These are phyloP conservation scores for Xylariaceae sp. DNA, from an alignment of 2,329 filamentous ascomycete species.

Conservation along the genomic window DNA sequence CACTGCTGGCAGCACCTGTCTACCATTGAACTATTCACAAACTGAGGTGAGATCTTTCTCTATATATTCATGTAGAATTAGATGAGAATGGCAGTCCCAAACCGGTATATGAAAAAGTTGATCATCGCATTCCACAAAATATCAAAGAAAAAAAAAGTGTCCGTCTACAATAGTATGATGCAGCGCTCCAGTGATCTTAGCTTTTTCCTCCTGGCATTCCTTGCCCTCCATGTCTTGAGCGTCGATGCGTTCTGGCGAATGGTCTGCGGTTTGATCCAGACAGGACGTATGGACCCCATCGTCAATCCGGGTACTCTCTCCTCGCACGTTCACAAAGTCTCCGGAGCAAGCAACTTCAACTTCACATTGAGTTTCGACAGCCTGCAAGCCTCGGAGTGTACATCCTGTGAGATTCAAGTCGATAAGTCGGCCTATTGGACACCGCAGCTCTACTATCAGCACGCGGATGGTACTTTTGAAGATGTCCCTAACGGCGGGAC, in stretches of 20 bases:
- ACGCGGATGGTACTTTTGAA: conserved; percentile 48
- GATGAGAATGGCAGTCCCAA: too few species aligned
- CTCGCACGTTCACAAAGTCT: conserved; percentile 51
- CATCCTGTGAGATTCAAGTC: conserved; percentile 52
- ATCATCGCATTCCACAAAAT: too few species aligned
- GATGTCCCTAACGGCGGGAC: conserved; percentile 50
- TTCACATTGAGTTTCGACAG: conserved; percentile 38
- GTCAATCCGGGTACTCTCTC: conserved; percentile 44
- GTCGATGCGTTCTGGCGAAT: conserved; percentile 14
- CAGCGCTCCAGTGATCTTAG: too few species aligned
- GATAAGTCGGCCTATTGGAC: conserved; percentile 61
- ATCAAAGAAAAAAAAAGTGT: too few species aligned
- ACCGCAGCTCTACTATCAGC: conserved; percentile 54
- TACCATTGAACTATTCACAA: too few species aligned
- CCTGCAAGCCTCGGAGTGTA: conserved; percentile 47
- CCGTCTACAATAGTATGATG: too few species aligned
- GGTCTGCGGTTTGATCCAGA: conserved; percentile 23
- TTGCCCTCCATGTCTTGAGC: too few species aligned
- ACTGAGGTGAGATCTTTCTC: too few species aligned
- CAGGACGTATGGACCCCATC: conserved; percentile 55
- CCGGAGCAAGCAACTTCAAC: conserved; percentile 52
- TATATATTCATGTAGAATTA: too few species aligned
- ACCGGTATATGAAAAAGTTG: too few species aligned
- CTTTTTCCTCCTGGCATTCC: too few species aligned
- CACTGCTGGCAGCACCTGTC: too few species aligned